Base-by-base conservation (phyloP, 768 basidiomycete genomes). In the Calocybe indica region DNA sequence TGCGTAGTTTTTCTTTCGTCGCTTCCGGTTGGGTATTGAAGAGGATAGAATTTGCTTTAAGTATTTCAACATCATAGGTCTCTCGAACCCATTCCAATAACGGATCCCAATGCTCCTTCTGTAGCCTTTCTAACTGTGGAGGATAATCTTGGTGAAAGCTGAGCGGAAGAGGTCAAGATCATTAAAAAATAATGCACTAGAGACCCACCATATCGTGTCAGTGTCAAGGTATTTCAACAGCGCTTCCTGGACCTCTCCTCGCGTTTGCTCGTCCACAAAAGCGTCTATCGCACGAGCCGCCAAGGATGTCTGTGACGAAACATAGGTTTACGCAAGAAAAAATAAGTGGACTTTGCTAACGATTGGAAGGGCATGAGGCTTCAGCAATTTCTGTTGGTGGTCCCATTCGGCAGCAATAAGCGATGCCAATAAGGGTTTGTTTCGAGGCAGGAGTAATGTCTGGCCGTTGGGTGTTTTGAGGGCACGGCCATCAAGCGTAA, bases 321-420 rank as follows among this genome's bases (percentile, higher is more conserved):
- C 40, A 43, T 54, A 48, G 47, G 40, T 6, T 50, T 38, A 30
- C 33, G 6, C n/a, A 34, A 36, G 14, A 31, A 40, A 45, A 30
- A n/a, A 39, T 49, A 13, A 5, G 39, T 22, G 9, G 45, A 34
- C 72, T 45, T 61, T 22, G 22, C 22, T 22, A 22, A 96, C 95
- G 79, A 96, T 80, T 11, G 96, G 93, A 22, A 99, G 68, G 1
- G 92, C 86, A 63, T 95, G 90, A 22, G 87, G 87, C 64, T 94
- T 97, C 52, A 97, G 61, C 1, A 94, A 58, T 5, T 72, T 83
- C 49, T 82, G 82, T 66, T 97, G 95, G 58, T 85, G 88, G 58
- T 99, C 93, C 96, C 96, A 99, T 70, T 99, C 96, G 47, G 88
- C 78, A 13, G 93, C 96, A 56, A 98, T 83, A 48, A 96, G 74